phyloP scores from a whole-genome alignment of 73 alveolate species.

The Symbiodinium pilosum region DNA sequence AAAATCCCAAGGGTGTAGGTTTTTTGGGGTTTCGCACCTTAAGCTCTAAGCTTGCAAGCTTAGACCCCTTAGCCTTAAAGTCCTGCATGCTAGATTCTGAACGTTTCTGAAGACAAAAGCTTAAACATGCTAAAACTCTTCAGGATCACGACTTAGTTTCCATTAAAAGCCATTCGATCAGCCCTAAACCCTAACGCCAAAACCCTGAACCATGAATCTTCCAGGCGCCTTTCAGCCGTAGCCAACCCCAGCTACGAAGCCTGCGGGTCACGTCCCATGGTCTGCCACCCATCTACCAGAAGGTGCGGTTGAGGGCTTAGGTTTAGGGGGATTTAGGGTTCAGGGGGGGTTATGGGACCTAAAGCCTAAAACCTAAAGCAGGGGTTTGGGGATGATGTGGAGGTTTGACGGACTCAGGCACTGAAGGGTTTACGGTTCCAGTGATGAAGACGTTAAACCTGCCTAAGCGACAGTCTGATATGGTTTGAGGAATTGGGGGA shows the following conservation, averaged over 20 bases:
- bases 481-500: too few relatives aligned
- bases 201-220: background rate
- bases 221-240: background rate
- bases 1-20: background rate
- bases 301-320: background rate
- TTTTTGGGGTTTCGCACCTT: background rate
- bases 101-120: background rate
- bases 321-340: background rate
- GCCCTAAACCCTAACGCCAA: background rate
- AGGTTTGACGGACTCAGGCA: too few relatives aligned
- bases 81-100: background rate
- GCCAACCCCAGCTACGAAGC: background rate
- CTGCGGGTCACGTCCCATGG: constrained; percentile 33
- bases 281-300: constrained; percentile 50
- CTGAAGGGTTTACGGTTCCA: too few relatives aligned
- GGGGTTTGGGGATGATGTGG: too few relatives aligned
- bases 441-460: too few relatives aligned
- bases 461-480: too few relatives aligned
- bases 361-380: too few relatives aligned
- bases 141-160: too few relatives aligned
- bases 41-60: background rate
- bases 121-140: too few relatives aligned
- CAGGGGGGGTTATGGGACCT: too few relatives aligned
- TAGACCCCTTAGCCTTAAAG: background rate
- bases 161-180: background rate